Evolutionary conservation across 768 basidiomycete species (phyloP).

Genomic region (Lactarius deliciosus): DNA sequence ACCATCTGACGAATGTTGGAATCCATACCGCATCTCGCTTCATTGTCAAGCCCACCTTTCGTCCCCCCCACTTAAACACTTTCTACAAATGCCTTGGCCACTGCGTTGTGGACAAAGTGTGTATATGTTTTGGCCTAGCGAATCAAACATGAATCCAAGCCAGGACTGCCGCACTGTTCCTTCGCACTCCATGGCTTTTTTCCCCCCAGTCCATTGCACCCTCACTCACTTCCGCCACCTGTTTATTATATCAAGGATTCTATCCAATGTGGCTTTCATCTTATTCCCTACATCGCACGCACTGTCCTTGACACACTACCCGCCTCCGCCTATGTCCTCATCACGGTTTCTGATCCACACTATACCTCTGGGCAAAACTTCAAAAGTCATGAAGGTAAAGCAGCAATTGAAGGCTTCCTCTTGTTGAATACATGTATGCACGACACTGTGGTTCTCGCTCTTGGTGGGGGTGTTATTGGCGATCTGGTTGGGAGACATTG

Average conservation of each 20-base stretch:
- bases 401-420: slow-evolving; percentile 90
- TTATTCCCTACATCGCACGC: slow-evolving; percentile 61
- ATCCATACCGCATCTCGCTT: too few relatives aligned
- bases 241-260: slow-evolving; percentile 38
- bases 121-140: too few relatives aligned
- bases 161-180: too few relatives aligned
- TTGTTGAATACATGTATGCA: slow-evolving; percentile 85
- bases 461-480: slow-evolving; percentile 97
- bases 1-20: too few relatives aligned
- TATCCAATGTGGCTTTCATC: slow-evolving; percentile 54
- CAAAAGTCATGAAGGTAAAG: slow-evolving; percentile 90
- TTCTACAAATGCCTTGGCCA: too few relatives aligned
- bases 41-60: too few relatives aligned
- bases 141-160: too few relatives aligned
- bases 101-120: too few relatives aligned
- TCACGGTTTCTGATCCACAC: slow-evolving; percentile 87
- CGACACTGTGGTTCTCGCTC: slow-evolving; percentile 88
- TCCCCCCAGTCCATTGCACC: too few relatives aligned
- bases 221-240: too few relatives aligned
- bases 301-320: slow-evolving; percentile 70
- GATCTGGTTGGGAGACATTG: slow-evolving; percentile 98
- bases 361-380: slow-evolving; percentile 88
- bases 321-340: slow-evolving; percentile 84
- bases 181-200: too few relatives aligned
- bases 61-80: too few relatives aligned